Base-by-base conservation (phyloP, 2,329 filamentous ascomycete species). In the Fusarium abutilonis region DNA sequence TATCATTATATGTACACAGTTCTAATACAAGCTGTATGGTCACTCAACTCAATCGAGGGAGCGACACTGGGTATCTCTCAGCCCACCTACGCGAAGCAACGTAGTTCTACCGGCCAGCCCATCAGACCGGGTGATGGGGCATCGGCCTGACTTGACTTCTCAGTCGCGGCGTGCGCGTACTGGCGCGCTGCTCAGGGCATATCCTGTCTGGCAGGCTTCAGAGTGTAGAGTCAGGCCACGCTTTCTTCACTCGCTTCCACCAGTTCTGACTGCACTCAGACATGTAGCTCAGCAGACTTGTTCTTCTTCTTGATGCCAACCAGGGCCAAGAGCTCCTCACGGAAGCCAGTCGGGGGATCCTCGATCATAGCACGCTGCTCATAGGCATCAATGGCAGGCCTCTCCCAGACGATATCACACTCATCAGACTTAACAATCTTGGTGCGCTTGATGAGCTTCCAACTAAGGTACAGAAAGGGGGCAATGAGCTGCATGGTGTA, bases 391-490 rank as follows among this genome's bases (percentile, higher is more conserved):
- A 85, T 81, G 15, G 78, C 63, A 19, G 82, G 82, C 28, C 78
- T 73, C 60, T 86, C 79, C 83, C 83, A 81, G 38, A 84, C 74
- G 9, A 86, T 74, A 64, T 86, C 83, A 1, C 79, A 81, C 60
- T 87, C 80, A 8, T 76, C 66, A 0, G 84, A 71, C 7, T 73
- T 73, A 8, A 85, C 74, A 32, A 82, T 72, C 60, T 79, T 80
- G 2, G 85, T 88, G 32, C 75, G 77, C 74, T 84, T 83, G 67
- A 85, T 19, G 4, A 88, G 9, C 73, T 89, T 89, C 83, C 83
- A 89, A 60, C 77, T 77, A 5, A 78, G 32, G 64, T 79, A 87
- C 26, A 82, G 72, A 43, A 84, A 71, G 2, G 77, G 75, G 0
- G 79, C 78, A 6, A 85, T 70, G 14, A 83, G 69, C 26, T 79